phyloP scores from a whole-genome alignment of 495 filamentous ascomycete species.

The Astrothelium subdiscretum region DNA sequence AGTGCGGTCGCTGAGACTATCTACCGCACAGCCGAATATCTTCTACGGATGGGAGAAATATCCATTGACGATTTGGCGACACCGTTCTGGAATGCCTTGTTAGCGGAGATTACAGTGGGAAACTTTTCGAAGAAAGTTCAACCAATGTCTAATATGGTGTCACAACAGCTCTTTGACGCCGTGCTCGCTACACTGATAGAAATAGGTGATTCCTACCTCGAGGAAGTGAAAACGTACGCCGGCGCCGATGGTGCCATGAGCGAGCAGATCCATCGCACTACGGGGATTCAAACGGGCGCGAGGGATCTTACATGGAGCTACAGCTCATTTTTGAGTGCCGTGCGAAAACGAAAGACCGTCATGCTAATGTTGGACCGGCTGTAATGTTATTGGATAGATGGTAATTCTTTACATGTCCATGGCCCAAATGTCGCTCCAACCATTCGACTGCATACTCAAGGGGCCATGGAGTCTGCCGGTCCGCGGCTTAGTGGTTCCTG shows the following conservation, averaged over 20 bases:
- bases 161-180: conserved; percentile 18
- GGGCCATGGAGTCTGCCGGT: conserved; percentile 46
- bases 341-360: background rate
- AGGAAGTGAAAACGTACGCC: conserved; percentile 25
- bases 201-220: conserved; percentile 27
- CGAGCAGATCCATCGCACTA: conserved; percentile 31
- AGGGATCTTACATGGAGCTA: conserved; percentile 35
- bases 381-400: background rate
- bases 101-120: conserved; percentile 9
- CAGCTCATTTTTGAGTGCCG: conserved; percentile 27
- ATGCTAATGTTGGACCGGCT: background rate
- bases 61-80: conserved; percentile 18
- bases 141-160: conserved; percentile 5
- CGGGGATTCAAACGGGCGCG: conserved; percentile 28
- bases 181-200: conserved; percentile 20
- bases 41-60: conserved; percentile 14
- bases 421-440: conserved; percentile 55
- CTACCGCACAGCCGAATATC: conserved; percentile 21
- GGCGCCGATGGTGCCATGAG: conserved; percentile 23
- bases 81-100: conserved; percentile 24
- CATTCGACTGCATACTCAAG: conserved; percentile 37
- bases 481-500: conserved; percentile 44
- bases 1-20: conserved; percentile 22
- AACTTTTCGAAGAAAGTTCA: conserved; percentile 3
- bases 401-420: background rate